Evolutionary conservation across 148 eudicot species (phyloP).

Genomic region (Dianthus caryophyllus): DNA sequence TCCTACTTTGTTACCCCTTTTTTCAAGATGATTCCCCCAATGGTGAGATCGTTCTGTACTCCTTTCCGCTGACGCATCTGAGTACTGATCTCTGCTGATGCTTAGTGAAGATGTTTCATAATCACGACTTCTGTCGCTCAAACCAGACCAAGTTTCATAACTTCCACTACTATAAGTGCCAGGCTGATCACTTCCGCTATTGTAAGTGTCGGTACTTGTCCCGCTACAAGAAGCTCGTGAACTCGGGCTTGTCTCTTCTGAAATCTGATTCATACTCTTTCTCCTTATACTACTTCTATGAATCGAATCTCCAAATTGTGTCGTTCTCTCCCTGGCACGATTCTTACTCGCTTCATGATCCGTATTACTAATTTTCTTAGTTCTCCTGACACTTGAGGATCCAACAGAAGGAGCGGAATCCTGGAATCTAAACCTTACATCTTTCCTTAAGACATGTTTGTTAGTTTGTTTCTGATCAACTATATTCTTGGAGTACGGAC

Average conservation of each 20-base stretch:
- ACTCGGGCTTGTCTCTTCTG: constrained; percentile 28
- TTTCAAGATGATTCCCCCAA: constrained; percentile 11
- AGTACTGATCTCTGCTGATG: constrained; percentile 16
- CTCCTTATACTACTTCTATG: neutral
- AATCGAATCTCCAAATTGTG: neutral
- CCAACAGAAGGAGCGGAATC: constrained; percentile 18
- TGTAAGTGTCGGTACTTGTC: constrained; percentile 10
- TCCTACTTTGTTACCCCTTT: constrained; percentile 26
- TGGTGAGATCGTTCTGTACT: constrained; percentile 12
- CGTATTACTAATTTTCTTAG: constrained; percentile 6
- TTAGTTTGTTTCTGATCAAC: neutral
- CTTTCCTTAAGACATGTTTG: constrained; percentile 3
- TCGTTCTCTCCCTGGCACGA: constrained; percentile 1
- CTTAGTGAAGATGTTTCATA: constrained; percentile 14
- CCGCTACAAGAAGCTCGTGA: constrained; percentile 31
- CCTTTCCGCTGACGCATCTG: constrained; percentile 14
- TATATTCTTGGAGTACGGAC: constrained; percentile 7
- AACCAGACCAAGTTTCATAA: constrained; percentile 19
- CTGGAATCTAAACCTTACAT: constrained; percentile 13
- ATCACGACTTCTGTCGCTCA: constrained; percentile 15
- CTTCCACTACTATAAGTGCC: constrained; percentile 17
- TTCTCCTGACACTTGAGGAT: constrained; percentile 8
- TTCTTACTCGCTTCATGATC: constrained; percentile 9
- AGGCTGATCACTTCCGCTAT: neutral
- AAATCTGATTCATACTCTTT: constrained; percentile 11